These are phyloP conservation scores for Agrostemma githago DNA, from an alignment of 148 eudicot genomes.

Conservation along the genomic window DNA sequence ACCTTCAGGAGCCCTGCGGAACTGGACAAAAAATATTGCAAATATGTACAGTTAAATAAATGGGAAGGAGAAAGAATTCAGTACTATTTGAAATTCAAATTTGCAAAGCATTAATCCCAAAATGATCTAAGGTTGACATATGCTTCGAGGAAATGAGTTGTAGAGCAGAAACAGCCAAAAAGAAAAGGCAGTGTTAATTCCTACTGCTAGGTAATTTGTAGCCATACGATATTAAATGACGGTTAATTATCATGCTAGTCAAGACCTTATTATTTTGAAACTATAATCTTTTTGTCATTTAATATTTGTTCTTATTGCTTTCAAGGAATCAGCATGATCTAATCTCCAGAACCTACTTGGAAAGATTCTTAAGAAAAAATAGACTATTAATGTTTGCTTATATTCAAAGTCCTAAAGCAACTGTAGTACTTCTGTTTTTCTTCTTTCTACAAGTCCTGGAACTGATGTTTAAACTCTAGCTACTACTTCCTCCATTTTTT, in stretches of 20 bases:
- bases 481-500: too few relatives aligned
- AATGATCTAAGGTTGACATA: not conserved
- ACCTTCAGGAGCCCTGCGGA: slow-evolving; percentile 87
- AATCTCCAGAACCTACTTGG: not conserved
- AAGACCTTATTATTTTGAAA: not conserved
- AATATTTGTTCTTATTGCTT: not conserved
- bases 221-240: not conserved
- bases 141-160: not conserved
- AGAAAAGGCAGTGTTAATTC: not conserved
- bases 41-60: not conserved
- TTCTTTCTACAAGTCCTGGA: too few relatives aligned
- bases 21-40: slow-evolving; percentile 36
- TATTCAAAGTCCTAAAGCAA: not conserved
- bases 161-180: not conserved
- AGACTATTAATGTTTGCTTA: not conserved
- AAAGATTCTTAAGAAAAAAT: not conserved
- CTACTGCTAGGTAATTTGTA: not conserved
- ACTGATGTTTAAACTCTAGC: not conserved
- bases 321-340: not conserved
- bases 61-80: not conserved
- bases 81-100: not conserved
- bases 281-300: not conserved
- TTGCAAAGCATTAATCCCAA: not conserved
- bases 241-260: not conserved
- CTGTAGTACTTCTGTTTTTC: not conserved